Evolutionary conservation across 2,329 filamentous ascomycete species (phyloP), one percentile per base, ranked within the genome.

Genomic region (Leptographium lundbergii): DNA sequence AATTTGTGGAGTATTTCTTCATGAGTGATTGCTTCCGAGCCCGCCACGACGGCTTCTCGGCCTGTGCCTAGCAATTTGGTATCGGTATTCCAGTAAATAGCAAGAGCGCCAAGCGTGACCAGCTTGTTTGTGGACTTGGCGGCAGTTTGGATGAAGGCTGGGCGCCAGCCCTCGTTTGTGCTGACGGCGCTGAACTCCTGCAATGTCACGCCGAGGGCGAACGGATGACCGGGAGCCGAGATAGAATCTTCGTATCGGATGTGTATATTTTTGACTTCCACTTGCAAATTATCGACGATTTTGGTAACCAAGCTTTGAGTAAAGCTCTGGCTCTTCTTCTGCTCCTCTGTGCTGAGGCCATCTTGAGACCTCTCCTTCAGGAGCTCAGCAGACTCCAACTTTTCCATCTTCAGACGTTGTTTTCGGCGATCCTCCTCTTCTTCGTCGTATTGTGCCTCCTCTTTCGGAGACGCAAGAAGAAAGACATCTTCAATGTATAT

Each of bases 31-130:
- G 80, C 74, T 63, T 89, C 81, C 13, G 81, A 77, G 36, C 77
- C 81, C 4, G 76, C 73, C 10, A 79, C 76, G 61, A 84, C 77
- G 4, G 82, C 82, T 64, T 94, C 89, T 65, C 88, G 86, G 9
- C 91, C 91, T 5, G 88, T 85, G 14, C 91, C 90, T 51, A 97
- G 78, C 4, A 99, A 79, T 29, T 86, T 79, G 1, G 91, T 84
- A 70, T 99, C 92, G 1, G 94, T 99, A 70, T 99, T 95, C 94
- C 95, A 99, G 72, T 99, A 99, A 11, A 97, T 81, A 3, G 94
- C 91, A 56, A 99, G 75, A 6, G 91, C 90, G 36, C 89, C 90
- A 19, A 99, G 79, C 3, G 87, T 95, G 6, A 91, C 94, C 53
- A 99, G 79, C 73, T 99, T 99, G 75, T 99, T 89, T 25, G 91